These are phyloP conservation scores for Lentinula novae-zelandiae DNA, from an alignment of 1,284 basidiomycete genomes.

Conservation along the genomic window DNA sequence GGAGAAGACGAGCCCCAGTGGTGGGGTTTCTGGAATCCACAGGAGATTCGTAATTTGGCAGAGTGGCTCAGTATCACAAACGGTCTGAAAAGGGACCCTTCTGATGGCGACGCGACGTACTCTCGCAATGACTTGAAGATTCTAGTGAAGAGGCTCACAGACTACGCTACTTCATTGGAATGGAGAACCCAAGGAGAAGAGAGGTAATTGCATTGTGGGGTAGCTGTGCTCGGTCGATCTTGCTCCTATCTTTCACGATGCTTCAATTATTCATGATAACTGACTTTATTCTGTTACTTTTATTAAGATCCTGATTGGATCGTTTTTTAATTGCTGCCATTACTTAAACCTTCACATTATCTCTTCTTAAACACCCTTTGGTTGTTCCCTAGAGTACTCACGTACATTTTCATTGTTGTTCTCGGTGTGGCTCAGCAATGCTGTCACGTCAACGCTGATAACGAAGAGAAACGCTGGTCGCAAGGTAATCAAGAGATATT, in stretches of 20 bases:
- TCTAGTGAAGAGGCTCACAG: slow-evolving; percentile 42
- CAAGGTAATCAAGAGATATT: slow-evolving; percentile 43
- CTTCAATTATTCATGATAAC: not conserved
- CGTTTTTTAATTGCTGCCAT: too few relatives aligned
- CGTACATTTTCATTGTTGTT: not conserved
- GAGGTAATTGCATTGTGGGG: slow-evolving; percentile 14
- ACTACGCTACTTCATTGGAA: slow-evolving; percentile 46
- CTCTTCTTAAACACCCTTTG: too few relatives aligned
- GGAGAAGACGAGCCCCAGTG: slow-evolving; percentile 34
- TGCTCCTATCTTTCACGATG: not conserved
- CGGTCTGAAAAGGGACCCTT: slow-evolving; percentile 32
- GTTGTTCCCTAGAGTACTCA: too few relatives aligned
- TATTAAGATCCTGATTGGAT: too few relatives aligned
- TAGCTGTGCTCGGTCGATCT: not conserved
- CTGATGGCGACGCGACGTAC: not conserved
- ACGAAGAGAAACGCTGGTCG: slow-evolving; percentile 28
- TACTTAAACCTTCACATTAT: too few relatives aligned
- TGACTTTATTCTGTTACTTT: too few relatives aligned
- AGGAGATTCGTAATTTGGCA: slow-evolving; percentile 60
- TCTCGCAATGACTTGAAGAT: slow-evolving; percentile 27
- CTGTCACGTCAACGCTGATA: slow-evolving; percentile 2
- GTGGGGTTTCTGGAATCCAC: slow-evolving; percentile 71
- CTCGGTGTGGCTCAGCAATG: not conserved
- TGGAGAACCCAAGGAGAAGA: slow-evolving; percentile 41
- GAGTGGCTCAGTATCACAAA: slow-evolving; percentile 58